phyloP scores from a whole-genome alignment of 2,329 filamentous ascomycete genomes.

The Gnomoniopsis sp. region DNA sequence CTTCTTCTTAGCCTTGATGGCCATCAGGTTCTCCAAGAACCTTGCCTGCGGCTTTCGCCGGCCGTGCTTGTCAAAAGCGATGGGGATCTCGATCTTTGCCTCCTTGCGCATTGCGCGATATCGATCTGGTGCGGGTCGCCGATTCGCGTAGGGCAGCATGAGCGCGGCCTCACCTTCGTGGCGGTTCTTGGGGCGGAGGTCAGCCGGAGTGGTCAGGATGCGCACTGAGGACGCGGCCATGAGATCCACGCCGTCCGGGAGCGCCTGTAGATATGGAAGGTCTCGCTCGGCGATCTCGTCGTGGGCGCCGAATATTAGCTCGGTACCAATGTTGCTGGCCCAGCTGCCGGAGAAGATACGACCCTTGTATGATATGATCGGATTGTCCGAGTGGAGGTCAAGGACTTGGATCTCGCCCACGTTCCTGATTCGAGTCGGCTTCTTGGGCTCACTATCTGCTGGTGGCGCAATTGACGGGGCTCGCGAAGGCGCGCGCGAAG shows the following conservation, averaged over 20 bases:
- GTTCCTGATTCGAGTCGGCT: constrained; percentile 1
- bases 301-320: constrained; percentile 66
- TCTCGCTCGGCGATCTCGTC: constrained; percentile 31
- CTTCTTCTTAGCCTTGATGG: constrained; percentile 60
- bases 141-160: constrained; percentile 29
- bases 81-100: constrained; percentile 42
- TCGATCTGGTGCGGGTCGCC: constrained; percentile 25
- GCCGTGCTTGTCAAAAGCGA: constrained; percentile 43
- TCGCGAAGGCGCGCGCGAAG: neutral
- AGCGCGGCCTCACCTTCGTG: neutral
- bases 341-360: constrained; percentile 77
- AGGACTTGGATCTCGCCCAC: constrained; percentile 67
- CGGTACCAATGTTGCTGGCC: constrained; percentile 80
- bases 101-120: constrained; percentile 33
- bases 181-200: constrained; percentile 46
- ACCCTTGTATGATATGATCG: constrained; percentile 76
- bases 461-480: neutral
- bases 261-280: constrained; percentile 46
- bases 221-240: constrained; percentile 68
- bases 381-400: constrained; percentile 73
- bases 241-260: constrained; percentile 62
- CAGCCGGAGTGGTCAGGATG: constrained; percentile 64
- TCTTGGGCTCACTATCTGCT: neutral
- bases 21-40: constrained; percentile 65
- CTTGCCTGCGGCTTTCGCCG: constrained; percentile 45